Evolutionary conservation across 2,329 filamentous ascomycete genomes (phyloP).

Genomic region (Conoideocrella luteorostrata): DNA sequence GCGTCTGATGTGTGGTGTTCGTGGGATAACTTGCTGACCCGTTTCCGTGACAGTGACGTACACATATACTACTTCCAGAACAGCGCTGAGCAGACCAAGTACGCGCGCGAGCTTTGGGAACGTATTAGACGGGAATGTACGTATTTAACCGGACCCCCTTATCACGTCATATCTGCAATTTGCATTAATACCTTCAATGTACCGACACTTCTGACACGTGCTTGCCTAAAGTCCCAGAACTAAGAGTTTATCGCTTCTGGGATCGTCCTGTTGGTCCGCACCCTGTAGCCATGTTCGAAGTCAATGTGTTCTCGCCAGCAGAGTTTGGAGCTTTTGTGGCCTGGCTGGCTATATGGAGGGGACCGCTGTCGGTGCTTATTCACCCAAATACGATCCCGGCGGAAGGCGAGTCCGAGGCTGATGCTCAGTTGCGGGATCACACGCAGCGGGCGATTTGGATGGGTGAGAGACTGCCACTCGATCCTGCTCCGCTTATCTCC

Average conservation of each 20-base stretch:
- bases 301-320: conserved; percentile 76
- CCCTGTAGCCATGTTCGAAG: conserved; percentile 83
- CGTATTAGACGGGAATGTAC: conserved; percentile 74
- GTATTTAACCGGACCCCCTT: too few species aligned
- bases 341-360: conserved; percentile 77
- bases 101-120: conserved; percentile 68
- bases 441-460: conserved; percentile 67
- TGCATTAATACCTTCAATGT: too few species aligned
- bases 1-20: too few species aligned
- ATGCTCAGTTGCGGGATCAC: conserved; percentile 48
- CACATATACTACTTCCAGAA: conserved; percentile 77
- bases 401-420: conserved; percentile 23
- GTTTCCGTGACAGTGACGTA: conserved; percentile 50
- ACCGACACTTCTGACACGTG: not conserved
- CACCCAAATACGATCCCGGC: conserved; percentile 71
- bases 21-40: not conserved
- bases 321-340: conserved; percentile 86
- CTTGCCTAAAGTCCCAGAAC: conserved; percentile 62
- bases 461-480: conserved; percentile 58
- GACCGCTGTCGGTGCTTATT: conserved; percentile 69
- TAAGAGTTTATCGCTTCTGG: conserved; percentile 74
- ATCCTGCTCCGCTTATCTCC: conserved; percentile 21
- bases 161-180: too few species aligned
- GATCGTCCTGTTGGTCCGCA: conserved; percentile 76
- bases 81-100: conserved; percentile 55